phyloP scores from a whole-genome alignment of 768 basidiomycete species.

The Dacryopinax spathularia region DNA sequence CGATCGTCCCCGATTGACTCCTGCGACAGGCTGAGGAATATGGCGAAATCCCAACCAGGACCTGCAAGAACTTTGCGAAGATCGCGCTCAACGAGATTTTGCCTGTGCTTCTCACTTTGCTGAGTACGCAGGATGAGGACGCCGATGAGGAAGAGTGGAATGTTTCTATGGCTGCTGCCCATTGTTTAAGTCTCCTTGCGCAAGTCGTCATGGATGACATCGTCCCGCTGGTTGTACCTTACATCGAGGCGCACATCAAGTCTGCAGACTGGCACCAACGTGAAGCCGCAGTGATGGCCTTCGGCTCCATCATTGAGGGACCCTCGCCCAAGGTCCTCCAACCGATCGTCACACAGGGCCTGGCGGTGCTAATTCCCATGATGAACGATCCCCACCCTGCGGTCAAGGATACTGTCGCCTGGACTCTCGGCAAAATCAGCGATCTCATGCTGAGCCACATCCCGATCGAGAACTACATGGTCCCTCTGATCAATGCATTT shows the following conservation, averaged over 20 bases:
- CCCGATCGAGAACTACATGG: slow-evolving; percentile 78
- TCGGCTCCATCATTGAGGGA: slow-evolving; percentile 93
- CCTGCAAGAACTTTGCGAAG: slow-evolving; percentile 85
- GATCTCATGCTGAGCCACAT: slow-evolving; percentile 75
- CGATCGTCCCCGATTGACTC: slow-evolving; percentile 4
- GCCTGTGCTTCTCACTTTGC: slow-evolving; percentile 74
- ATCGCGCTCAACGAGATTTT: slow-evolving; percentile 88
- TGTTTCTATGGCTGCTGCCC: slow-evolving; percentile 90
- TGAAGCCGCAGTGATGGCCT: slow-evolving; percentile 96
- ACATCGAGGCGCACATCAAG: slow-evolving; percentile 94
- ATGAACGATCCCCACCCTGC: slow-evolving; percentile 70
- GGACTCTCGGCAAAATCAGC: slow-evolving; percentile 93
- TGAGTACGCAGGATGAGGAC: slow-evolving; percentile 90
- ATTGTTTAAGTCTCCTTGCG: slow-evolving; percentile 76
- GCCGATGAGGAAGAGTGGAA: slow-evolving; percentile 99
- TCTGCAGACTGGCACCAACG: slow-evolving; percentile 84
- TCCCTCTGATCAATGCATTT: slow-evolving; percentile 66
- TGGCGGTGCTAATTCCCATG: slow-evolving; percentile 89
- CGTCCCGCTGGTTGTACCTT: slow-evolving; percentile 87
- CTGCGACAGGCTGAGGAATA: slow-evolving; percentile 64
- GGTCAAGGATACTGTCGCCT: slow-evolving; percentile 94
- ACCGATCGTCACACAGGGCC: slow-evolving; percentile 84
- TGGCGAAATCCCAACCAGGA: slow-evolving; percentile 69
- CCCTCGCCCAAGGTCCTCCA: slow-evolving; percentile 78
- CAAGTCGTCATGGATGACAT: slow-evolving; percentile 82